Conservation (phyloP, 2,329 filamentous ascomycete species). For the Hirsutella thompsonii region DNA sequence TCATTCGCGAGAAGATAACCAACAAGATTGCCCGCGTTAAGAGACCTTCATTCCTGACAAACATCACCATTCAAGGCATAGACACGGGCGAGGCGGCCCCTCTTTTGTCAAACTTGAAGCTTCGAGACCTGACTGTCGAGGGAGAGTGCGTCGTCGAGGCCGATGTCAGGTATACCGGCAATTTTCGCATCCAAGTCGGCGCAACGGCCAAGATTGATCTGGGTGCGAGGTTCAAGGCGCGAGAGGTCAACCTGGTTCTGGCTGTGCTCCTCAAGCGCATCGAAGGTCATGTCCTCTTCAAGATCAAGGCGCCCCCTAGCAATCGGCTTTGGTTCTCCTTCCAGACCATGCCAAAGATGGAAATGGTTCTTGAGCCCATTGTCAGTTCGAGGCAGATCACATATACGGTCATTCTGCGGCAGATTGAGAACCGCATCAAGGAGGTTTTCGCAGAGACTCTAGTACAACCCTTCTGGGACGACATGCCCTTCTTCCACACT, state of each 20-base stretch:
- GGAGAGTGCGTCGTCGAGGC: conserved; percentile 81
- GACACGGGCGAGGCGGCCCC: conserved; percentile 80
- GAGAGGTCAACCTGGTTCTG: conserved; percentile 80
- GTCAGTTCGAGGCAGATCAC: conserved; percentile 93
- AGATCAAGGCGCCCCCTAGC: conserved; percentile 88
- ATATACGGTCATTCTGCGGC: conserved; percentile 78
- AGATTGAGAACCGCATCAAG: conserved; percentile 90
- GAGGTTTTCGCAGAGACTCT: conserved; percentile 88
- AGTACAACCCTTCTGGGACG: conserved; percentile 91
- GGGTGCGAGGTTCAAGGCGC: conserved; percentile 73
- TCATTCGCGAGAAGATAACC: conserved; percentile 74
- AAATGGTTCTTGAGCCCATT: conserved; percentile 88
- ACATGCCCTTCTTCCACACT: conserved; percentile 81
- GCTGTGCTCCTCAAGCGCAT: conserved; percentile 75
- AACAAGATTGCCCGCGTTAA: conserved; percentile 95
- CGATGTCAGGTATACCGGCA: conserved; percentile 80
- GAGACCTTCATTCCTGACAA: conserved; percentile 79
- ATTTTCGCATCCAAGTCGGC: conserved; percentile 78
- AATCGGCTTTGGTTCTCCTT: conserved; percentile 96
- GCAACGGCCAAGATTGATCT: conserved; percentile 90
- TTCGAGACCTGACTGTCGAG: conserved; percentile 83
- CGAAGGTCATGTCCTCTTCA: conserved; percentile 72
- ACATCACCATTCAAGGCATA: conserved; percentile 70
- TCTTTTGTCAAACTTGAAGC: conserved; percentile 73
- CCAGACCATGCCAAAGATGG: conserved; percentile 84